Percentiles rank a stretch among this genome's conserved stretches.
These are phyloP conservation scores for Monosporozyma unispora DNA, from an alignment of 805 yeast species.

Conservation along the genomic window DNA sequence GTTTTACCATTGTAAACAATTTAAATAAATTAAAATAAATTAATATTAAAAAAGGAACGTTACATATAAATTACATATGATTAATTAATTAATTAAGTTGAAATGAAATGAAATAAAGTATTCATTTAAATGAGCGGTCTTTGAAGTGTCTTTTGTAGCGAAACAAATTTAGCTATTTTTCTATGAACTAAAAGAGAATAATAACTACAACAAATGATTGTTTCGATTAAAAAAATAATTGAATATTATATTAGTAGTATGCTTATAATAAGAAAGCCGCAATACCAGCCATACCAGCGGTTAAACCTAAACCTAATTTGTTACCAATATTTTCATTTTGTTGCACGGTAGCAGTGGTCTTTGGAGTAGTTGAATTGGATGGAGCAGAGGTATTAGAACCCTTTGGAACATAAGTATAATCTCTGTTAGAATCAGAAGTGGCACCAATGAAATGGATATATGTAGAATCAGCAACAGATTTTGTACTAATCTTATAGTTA, in stretches of 20 bases:
- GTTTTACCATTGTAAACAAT: too few species aligned
- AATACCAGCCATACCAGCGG: not conserved
- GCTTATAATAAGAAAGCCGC: not conserved
- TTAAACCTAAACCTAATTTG: not conserved
- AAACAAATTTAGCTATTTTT: too few species aligned
- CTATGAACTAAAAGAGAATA: too few species aligned
- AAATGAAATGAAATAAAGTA: too few species aligned
- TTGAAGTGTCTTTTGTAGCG: too few species aligned
- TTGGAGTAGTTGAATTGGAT: not conserved
- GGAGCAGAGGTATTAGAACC: slow-evolving; percentile 2
- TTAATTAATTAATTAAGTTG: too few species aligned
- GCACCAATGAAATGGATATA: slow-evolving; percentile 12
- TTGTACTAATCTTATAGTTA: slow-evolving; percentile 19
- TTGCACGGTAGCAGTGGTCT: not conserved
- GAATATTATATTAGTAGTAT: not conserved
- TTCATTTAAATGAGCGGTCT: too few species aligned
- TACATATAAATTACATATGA: too few species aligned
- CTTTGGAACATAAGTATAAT: slow-evolving; percentile 12
- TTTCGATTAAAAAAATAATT: too few species aligned
- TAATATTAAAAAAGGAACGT: too few species aligned
- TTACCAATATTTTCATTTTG: not conserved
- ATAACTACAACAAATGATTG: too few species aligned
- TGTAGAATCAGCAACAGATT: slow-evolving; percentile 16
- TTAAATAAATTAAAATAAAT: too few species aligned
- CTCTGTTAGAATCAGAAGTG: slow-evolving; percentile 9